A percentile compares a stretch with the other conserved stretches of the same genome.
phyloP scores from a whole-genome alignment of 345 rosid species.

The Schrenkiella parvula region DNA sequence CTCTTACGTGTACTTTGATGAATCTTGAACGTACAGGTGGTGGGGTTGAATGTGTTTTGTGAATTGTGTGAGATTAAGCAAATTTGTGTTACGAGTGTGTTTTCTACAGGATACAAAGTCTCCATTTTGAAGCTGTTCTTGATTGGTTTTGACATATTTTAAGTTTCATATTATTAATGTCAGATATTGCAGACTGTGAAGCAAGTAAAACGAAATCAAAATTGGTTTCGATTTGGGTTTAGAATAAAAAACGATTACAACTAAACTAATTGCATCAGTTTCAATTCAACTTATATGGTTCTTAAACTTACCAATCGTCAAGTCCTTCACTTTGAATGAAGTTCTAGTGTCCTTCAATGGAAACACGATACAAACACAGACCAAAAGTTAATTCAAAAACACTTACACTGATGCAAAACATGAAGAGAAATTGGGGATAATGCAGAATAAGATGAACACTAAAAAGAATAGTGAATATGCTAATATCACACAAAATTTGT shows the following conservation, averaged over 20 bases:
- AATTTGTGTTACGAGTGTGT: conserved; percentile 37
- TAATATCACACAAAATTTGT: conserved; percentile 24
- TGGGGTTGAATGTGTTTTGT: neutral
- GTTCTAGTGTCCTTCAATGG: conserved; percentile 51
- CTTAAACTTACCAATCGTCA: neutral
- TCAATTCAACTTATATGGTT: no score
- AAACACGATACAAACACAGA: conserved; percentile 26
- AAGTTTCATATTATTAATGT: neutral
- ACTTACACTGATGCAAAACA: conserved; percentile 15
- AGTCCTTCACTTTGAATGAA: neutral
- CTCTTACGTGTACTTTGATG: conserved; percentile 33
- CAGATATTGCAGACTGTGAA: conserved; percentile 8
- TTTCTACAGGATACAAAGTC: conserved; percentile 32
- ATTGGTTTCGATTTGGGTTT: conserved; percentile 4
- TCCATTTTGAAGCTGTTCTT: neutral
- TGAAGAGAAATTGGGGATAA: neutral
- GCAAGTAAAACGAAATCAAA: conserved; percentile 18
- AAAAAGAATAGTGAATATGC: conserved; percentile 25
- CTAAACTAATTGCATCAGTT: no score
- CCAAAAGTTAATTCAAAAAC: neutral
- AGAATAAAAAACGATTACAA: neutral
- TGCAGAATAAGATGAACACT: conserved; percentile 19
- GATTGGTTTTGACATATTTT: neutral
- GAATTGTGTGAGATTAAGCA: neutral
- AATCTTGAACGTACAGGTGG: conserved; percentile 53